phyloP scores from a whole-genome alignment of 805 yeast genomes.

The Saccharomycopsis fibuligera region DNA sequence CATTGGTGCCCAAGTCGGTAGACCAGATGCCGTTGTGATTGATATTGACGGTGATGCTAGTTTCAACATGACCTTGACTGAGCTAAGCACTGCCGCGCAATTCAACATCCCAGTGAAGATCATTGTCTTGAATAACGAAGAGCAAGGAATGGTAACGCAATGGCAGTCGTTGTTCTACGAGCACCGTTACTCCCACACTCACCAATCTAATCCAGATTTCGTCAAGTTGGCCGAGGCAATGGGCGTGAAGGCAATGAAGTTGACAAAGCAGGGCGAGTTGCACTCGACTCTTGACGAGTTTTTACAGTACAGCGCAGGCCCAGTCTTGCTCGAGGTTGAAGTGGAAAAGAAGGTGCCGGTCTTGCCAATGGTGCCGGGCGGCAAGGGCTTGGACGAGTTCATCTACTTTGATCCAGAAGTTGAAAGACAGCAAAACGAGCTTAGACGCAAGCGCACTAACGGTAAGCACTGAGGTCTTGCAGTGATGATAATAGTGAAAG shows the following conservation, averaged over 20 bases:
- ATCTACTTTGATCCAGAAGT: constrained; percentile 78
- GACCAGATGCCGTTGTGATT: constrained; percentile 89
- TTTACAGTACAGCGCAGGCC: constrained; percentile 67
- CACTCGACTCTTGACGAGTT: constrained; percentile 55
- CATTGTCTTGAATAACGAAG: constrained; percentile 89
- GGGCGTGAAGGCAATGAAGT: constrained; percentile 81
- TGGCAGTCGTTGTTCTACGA: constrained; percentile 98
- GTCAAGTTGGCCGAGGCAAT: constrained; percentile 89
- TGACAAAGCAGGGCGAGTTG: constrained; percentile 62
- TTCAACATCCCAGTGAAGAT: constrained; percentile 87
- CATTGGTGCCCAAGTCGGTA: constrained; percentile 95
- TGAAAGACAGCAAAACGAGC: constrained; percentile 61
- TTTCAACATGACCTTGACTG: constrained; percentile 96
- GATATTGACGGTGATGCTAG: constrained; percentile 99
- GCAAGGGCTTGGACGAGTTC: constrained; percentile 90
- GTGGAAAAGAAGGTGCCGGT: constrained; percentile 70
- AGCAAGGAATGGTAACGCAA: constrained; percentile 99
- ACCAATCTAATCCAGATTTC: constrained; percentile 91
- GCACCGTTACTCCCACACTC: constrained; percentile 96
- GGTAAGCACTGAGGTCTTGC: constrained; percentile 52
- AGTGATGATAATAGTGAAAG: too few relatives aligned
- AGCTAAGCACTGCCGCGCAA: constrained; percentile 90
- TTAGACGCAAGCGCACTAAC: constrained; percentile 66
- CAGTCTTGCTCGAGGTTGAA: constrained; percentile 82
- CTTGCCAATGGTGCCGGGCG: constrained; percentile 96